Evolutionary conservation across 768 basidiomycete species (phyloP), one percentile per base, ranked within the genome.

Genomic region (Tremella fuciformis): DNA sequence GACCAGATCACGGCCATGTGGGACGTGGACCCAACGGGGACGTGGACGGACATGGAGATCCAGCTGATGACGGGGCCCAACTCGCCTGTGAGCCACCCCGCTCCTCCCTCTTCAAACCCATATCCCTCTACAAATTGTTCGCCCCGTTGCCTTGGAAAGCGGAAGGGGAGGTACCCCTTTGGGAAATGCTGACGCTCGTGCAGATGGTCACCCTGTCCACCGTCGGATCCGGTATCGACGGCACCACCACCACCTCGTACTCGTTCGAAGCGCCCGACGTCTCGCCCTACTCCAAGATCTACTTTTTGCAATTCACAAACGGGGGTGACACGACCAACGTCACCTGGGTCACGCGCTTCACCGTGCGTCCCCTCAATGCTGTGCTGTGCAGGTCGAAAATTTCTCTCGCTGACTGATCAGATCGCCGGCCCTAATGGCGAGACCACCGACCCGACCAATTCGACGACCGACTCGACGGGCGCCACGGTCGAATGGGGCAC

Each of bases 51-150:
- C 62, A 56, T 67, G 19, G 50, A 63, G 52, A 65, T 71, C 29
- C 64, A 69, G 53, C 54, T 75, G 40, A 75, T 75, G 74, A 69
- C 70, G 13, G 74, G 74, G 38, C 67, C 70, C 51, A 75, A 75
- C 62, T 60, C 63, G 6, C 26, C 55, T 41, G 65, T 70, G 46
- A 63, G 67, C 63, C 21, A 21, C 29, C n/a, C n/a, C n/a, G n/a
- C n/a, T n/a, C n/a, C n/a, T n/a, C n/a, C n/a, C n/a, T n/a, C n/a
- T n/a, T n/a, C n/a, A n/a, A n/a, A n/a, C n/a, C n/a, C n/a, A n/a
- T n/a, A n/a, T n/a, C n/a, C n/a, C n/a, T n/a, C n/a, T n/a, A n/a
- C n/a, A n/a, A n/a, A n/a, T n/a, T n/a, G n/a, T n/a, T n/a, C n/a
- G n/a, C n/a, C n/a, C n/a, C n/a, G n/a, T n/a, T n/a, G n/a, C n/a